A percentile compares a stretch with the other conserved stretches of the same genome.
Conservation (phyloP, 352 stramenopile species). For the Phytophthora agathidicida region DNA sequence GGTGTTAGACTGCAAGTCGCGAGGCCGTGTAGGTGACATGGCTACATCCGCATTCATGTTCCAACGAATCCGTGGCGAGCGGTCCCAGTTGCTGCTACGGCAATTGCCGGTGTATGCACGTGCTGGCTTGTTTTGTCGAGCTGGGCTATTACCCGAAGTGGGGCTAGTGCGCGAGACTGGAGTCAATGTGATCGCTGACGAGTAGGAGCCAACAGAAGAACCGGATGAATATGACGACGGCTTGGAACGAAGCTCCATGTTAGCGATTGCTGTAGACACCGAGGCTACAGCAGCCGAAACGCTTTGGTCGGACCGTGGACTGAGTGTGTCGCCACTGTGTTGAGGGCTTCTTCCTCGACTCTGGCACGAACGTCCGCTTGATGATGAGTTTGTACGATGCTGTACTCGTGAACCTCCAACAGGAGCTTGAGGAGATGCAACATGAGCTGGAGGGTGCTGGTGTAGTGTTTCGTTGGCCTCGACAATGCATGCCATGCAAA, state of each 20-base stretch:
- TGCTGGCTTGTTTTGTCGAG: constrained; percentile 3
- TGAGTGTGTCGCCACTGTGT: constrained; percentile 14
- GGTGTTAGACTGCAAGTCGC: constrained; percentile 10
- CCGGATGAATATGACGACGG: constrained; percentile 25
- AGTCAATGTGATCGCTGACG: constrained; percentile 8
- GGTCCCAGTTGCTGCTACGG: constrained; percentile 17
- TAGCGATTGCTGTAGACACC: constrained; percentile 7
- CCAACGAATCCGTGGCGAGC: constrained; percentile 1
- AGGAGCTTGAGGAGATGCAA: not conserved
- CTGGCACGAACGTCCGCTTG: constrained; percentile 11
- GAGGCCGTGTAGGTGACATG: constrained; percentile 7
- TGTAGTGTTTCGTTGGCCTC: constrained; percentile 38
- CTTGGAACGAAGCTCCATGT: constrained; percentile 18
- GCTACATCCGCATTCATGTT: constrained; percentile 8
- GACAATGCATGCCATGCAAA: constrained; percentile 51
- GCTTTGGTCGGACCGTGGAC: constrained; percentile 15
- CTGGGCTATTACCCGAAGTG: not conserved
- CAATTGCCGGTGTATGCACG: constrained; percentile 24
- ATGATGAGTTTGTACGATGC: constrained; percentile 13
- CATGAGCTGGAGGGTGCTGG: not conserved
- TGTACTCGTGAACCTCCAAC: not conserved
- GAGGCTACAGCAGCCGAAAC: constrained; percentile 22
- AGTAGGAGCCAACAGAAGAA: constrained; percentile 27
- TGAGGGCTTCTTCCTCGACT: constrained; percentile 13
- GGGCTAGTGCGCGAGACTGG: constrained; percentile 4